A percentile compares a stretch with the other conserved stretches of the same genome.
Conservation (phyloP, 2,329 filamentous ascomycete genomes). For the Alternaria sp. region DNA sequence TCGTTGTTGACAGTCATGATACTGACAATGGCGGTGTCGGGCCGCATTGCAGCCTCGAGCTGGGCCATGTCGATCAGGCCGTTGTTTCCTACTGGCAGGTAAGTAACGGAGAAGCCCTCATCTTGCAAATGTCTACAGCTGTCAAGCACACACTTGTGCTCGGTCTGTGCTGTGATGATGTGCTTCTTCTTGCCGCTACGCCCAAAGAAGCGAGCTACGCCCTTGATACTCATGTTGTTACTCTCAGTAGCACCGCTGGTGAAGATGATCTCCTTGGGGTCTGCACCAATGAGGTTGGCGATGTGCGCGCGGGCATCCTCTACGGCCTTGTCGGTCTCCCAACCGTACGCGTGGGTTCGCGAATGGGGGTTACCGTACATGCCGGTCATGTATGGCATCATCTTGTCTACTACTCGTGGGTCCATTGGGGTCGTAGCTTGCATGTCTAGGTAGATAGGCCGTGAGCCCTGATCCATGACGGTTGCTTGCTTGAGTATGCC, state of each 20-base stretch:
- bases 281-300: constrained; percentile 86
- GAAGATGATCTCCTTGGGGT: constrained; percentile 98
- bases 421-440: constrained; percentile 96
- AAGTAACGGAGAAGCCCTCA: constrained; percentile 96
- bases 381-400: constrained; percentile 93
- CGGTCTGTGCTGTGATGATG: constrained; percentile 95
- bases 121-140: constrained; percentile 97
- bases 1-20: constrained; percentile 99
- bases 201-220: constrained; percentile 93
- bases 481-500: constrained; percentile 90
- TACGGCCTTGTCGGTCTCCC: constrained; percentile 95
- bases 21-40: constrained; percentile 90
- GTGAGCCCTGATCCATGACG: constrained; percentile 87
- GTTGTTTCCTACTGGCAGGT: constrained; percentile 85
- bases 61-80: constrained; percentile 86
- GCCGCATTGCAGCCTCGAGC: constrained; percentile 85
- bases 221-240: constrained; percentile 99
- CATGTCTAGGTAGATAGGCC: constrained; percentile 98
- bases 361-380: constrained; percentile 98
- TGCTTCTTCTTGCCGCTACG: constrained; percentile 96
- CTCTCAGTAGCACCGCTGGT: constrained; percentile 98
- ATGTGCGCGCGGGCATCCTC: constrained; percentile 86
- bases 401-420: constrained; percentile 91
- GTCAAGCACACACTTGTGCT: constrained; percentile 98
- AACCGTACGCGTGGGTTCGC: constrained; percentile 95